A percentile compares a stretch with the other conserved stretches of the same genome.
Evolutionary conservation across 1,139 yeast genomes (phyloP).

Genomic region (Spencermartinsiella ligniputridi): DNA sequence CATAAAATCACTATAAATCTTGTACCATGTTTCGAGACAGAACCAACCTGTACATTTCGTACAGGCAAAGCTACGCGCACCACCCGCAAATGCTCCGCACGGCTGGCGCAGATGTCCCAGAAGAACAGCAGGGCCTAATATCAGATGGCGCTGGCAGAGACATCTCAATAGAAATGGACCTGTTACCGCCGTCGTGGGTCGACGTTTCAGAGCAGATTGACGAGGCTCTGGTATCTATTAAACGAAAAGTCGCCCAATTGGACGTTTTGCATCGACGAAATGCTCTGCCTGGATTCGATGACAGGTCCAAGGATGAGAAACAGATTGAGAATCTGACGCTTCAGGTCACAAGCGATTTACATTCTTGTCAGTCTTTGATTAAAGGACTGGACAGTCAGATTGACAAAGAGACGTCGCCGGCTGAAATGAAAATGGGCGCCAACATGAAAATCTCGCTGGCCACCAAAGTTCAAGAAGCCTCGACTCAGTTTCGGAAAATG

Average conservation of each 20-base stretch:
- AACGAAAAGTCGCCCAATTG: slow-evolving; percentile 50
- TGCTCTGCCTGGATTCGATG: slow-evolving; percentile 80
- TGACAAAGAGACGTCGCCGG: slow-evolving; percentile 37
- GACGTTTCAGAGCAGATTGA: slow-evolving; percentile 74
- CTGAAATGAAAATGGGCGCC: slow-evolving; percentile 61
- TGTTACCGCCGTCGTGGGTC: slow-evolving; percentile 70
- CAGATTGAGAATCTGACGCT: slow-evolving; percentile 74
- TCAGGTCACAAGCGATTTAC: slow-evolving; percentile 67
- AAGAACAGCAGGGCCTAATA: slow-evolving; percentile 59
- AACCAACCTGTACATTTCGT: slow-evolving; percentile 41
- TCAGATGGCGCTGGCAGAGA: slow-evolving; percentile 39
- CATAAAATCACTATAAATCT: not conserved
- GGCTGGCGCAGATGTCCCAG: slow-evolving; percentile 45
- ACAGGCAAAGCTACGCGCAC: slow-evolving; percentile 41
- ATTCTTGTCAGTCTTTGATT: slow-evolving; percentile 69
- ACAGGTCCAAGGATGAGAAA: slow-evolving; percentile 63
- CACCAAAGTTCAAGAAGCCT: slow-evolving; percentile 69
- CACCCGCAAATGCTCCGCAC: slow-evolving; percentile 27
- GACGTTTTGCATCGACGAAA: slow-evolving; percentile 73
- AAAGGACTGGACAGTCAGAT: slow-evolving; percentile 57
- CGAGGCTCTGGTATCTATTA: slow-evolving; percentile 47
- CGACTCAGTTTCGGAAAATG: slow-evolving; percentile 73
- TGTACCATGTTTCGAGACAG: slow-evolving; percentile 41
- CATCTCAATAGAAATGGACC: slow-evolving; percentile 39
- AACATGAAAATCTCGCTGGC: slow-evolving; percentile 86